Evolutionary conservation across 345 rosid genomes (phyloP), one percentile per base, ranked within the genome.

Genomic region (Brassica carinata): DNA sequence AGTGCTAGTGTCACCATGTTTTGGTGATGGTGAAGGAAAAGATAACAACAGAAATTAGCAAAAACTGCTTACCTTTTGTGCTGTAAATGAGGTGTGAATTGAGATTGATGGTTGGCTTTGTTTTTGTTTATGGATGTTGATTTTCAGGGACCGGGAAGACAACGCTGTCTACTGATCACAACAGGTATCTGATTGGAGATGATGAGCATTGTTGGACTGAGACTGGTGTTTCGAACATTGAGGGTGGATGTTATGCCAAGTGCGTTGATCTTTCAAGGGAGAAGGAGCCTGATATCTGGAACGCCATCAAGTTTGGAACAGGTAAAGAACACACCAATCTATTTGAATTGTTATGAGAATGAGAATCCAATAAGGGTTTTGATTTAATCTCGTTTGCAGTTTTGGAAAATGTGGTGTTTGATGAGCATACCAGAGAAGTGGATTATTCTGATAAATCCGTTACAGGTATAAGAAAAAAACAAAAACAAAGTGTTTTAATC

Each of bases 91-190:
- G n/a, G n/a, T n/a, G n/a, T n/a, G n/a, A n/a, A n/a, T n/a, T n/a
- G n/a, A n/a, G n/a, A n/a, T n/a, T n/a, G n/a, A n/a, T n/a, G n/a
- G n/a, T n/a, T n/a, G n/a, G n/a, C n/a, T n/a, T n/a, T n/a, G n/a
- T n/a, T n/a, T n/a, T n/a, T n/a, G n/a, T n/a, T n/a, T n/a, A n/a
- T n/a, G n/a, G n/a, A n/a, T n/a, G n/a, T n/a, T n/a, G n/a, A n/a
- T n/a, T n/a, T n/a, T n/a, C n/a, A n/a, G n/a, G n/a, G n/a, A 95
- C 98, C 7, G 99, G 99, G 23, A 95, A 95, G 87, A 95, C 99
- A 5, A 95, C 99, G 1, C 34, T 95, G 86, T 95, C 99, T 34
- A 95, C 99, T 45, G 99, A 95, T 86, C 98, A 92, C 55, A 95
- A 93, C 70, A 79, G 99, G 81, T 90, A 86, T 75, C 86, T 95